A percentile compares a stretch with the other conserved stretches of the same genome.
Evolutionary conservation across 345 rosid genomes (phyloP).

Genomic region (Eucalyptus decipiens): DNA sequence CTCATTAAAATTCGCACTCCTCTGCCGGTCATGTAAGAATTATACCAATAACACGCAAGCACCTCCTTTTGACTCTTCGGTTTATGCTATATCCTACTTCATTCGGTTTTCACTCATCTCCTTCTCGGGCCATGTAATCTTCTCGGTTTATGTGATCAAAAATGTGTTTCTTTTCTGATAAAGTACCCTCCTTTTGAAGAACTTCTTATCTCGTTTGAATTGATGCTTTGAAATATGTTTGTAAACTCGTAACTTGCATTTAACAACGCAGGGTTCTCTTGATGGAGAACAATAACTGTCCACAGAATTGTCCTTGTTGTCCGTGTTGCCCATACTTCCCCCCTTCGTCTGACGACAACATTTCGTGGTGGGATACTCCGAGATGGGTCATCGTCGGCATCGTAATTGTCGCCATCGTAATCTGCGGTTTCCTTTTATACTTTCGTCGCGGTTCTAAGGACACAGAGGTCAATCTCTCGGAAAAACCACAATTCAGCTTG

Average conservation of each 20-base stretch:
- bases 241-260: background rate
- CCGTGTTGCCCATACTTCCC: background rate
- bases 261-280: background rate
- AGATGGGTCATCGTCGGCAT: background rate
- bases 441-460: background rate
- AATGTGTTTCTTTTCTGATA: background rate
- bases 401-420: background rate
- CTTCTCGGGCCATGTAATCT: background rate
- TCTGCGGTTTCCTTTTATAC: background rate
- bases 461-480: background rate
- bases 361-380: background rate
- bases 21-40: background rate
- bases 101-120: background rate
- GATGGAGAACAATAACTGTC: background rate
- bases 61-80: background rate
- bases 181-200: background rate
- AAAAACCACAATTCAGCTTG: fast-evolving
- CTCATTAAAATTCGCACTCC: background rate
- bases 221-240: background rate
- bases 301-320: background rate
- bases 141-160: background rate
- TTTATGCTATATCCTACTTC: background rate
- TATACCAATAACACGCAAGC: background rate
- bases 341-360: background rate
- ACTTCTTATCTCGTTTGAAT: background rate